These are phyloP conservation scores for Neonectria ditissima DNA, from an alignment of 2,329 filamentous ascomycete genomes.

Conservation along the genomic window DNA sequence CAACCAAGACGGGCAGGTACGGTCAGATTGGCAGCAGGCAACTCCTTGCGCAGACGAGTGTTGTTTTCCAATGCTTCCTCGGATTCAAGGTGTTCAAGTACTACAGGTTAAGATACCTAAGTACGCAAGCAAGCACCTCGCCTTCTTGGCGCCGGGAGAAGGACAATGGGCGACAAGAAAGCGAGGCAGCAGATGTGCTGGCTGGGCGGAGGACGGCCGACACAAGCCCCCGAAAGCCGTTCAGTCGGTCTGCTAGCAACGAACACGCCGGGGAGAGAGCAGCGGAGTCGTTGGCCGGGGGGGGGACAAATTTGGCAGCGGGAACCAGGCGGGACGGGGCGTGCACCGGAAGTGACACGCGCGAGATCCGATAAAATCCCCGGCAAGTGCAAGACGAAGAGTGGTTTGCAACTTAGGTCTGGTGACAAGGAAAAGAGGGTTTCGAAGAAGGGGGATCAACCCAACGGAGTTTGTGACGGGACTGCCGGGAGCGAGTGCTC, in stretches of 20 bases:
- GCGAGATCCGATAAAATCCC: conserved; percentile 15
- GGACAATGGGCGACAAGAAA: not conserved
- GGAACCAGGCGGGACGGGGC: conserved; percentile 23
- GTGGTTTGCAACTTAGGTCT: not conserved
- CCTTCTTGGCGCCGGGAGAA: not conserved
- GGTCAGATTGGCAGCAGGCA: conserved; percentile 8
- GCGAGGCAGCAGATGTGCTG: not conserved
- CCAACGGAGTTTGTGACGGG: conserved; percentile 23
- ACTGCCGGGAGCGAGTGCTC: conserved; percentile 36
- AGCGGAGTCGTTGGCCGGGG: conserved; percentile 15
- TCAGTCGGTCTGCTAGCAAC: not conserved
- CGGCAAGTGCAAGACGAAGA: not conserved
- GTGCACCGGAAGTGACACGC: conserved; percentile 10
- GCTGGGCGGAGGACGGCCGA: not conserved
- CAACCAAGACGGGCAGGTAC: conserved; percentile 27
- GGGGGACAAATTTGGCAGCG: conserved; percentile 14
- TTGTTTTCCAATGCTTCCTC: not conserved
- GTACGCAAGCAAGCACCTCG: not conserved
- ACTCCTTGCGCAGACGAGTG: conserved; percentile 1
- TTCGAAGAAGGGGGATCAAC: conserved; percentile 16
- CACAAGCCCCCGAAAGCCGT: not conserved
- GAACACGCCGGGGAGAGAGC: conserved; percentile 6
- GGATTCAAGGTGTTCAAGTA: not conserved
- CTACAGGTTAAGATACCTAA: too few species aligned
- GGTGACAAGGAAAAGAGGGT: conserved; percentile 14